phyloP scores from a whole-genome alignment of 2,329 filamentous ascomycete species.

The Diaporthe citriasiana region DNA sequence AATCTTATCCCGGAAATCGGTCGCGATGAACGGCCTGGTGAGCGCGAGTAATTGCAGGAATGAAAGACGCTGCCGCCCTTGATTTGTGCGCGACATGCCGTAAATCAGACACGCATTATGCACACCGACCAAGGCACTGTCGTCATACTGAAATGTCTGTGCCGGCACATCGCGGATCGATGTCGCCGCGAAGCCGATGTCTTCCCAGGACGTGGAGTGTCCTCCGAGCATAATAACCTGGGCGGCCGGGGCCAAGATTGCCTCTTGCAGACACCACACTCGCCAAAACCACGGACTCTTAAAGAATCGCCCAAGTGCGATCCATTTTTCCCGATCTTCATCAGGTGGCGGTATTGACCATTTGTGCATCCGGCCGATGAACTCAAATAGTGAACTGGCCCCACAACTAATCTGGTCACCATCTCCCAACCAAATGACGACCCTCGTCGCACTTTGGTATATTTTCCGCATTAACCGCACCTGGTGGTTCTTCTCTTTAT shows the following conservation, averaged over 20 bases:
- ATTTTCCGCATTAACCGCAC: background rate
- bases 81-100: background rate
- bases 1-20: background rate
- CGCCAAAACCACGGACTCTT: background rate
- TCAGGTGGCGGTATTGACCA: background rate
- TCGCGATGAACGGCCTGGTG: background rate
- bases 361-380: background rate
- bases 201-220: background rate
- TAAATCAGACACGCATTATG: background rate
- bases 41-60: background rate
- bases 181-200: background rate
- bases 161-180: background rate
- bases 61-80: background rate
- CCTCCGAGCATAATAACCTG: background rate
- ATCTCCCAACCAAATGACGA: slow-evolving; percentile 3
- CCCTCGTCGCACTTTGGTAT: background rate
- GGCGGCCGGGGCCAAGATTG: background rate
- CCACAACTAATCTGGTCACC: too few relatives aligned
- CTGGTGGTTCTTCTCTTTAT: background rate
- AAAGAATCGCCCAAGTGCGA: background rate
- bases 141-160: background rate
- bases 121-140: background rate
- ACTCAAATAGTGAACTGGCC: background rate
- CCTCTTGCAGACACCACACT: slow-evolving; percentile 13
- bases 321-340: background rate